Evolutionary conservation across 768 basidiomycete genomes (phyloP), one percentile per base, ranked within the genome.

Genomic region (Punctularia strigosozonata): DNA sequence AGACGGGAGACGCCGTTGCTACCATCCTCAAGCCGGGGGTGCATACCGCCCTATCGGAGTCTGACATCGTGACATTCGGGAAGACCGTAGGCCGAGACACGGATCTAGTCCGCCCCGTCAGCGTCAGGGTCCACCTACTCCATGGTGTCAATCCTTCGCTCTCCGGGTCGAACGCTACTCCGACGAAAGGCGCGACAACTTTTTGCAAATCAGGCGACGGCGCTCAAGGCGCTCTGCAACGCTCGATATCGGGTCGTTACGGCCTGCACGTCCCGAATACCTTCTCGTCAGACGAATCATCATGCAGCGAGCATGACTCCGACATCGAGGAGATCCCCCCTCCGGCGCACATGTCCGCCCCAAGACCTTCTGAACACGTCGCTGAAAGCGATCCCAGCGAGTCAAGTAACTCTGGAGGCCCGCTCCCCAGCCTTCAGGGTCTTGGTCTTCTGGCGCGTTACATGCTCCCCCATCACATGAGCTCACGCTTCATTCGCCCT

Each of bases 11-110:
- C 36, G 43, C 58, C 1, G 47, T 62, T 7, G 62, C 74, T 1
- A 72, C 53, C 50, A 62, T 52, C 43, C 59, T 87, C 17, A 58
- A 61, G 32, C 63, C 78, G 12, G 75, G 80, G 47, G 62, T 66
- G 5, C 70, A 78, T 21, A 69, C 66, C 23, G 51, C 64, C 26
- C 72, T 88, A 34, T 50, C 63, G 30, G 74, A 84, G 49, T 81
- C 80, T 43, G 84, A 86, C 51, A 55, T 72, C 23, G 48, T 88
- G 42, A 86, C 81, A 2, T 83, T 88, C 49, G 84, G 84, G 47
- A 87, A 86, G 59, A 61, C 68, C 4, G 84, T 88, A 1, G 78
- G 75, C 25, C 69, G 71, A 43, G 71, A 73, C 35, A 66, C 69
- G 18, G 71, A 71, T 38, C 57, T 67, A 20, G 83, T 85, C 22